Conservation (phyloP, 2,329 filamentous ascomycete species). For the Albifimbria verrucaria region DNA sequence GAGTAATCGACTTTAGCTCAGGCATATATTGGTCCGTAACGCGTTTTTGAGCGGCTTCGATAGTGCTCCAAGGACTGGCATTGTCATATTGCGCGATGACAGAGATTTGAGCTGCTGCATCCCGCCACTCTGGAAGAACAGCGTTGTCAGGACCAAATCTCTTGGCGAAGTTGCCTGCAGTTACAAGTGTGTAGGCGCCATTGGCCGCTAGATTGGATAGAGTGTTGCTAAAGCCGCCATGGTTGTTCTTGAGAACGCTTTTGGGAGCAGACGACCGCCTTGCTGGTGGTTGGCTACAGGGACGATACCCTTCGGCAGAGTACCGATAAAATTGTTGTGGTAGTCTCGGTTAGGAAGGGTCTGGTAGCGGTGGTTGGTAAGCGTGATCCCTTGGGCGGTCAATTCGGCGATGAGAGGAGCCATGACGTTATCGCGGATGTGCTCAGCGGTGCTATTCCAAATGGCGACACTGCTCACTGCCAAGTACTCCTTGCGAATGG, state of each 20-base stretch:
- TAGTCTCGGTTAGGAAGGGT: too few species aligned
- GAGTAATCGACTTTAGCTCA: conserved; percentile 29
- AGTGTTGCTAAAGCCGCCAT: too few species aligned
- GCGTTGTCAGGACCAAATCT: conserved; percentile 21
- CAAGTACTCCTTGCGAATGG: conserved; percentile 45
- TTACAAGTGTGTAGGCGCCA: conserved; percentile 22
- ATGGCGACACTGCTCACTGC: conserved; percentile 24
- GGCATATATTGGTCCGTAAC: conserved; percentile 24
- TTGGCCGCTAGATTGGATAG: conserved; percentile 10
- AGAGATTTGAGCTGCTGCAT: conserved; percentile 26
- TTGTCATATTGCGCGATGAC: conserved; percentile 24
- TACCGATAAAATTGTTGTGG: too few species aligned
- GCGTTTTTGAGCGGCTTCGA: conserved; percentile 24
- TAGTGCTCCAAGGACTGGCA: conserved; percentile 20
- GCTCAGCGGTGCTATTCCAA: conserved; percentile 45
- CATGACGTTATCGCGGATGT: conserved; percentile 32
- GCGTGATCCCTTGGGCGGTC: too few species aligned
- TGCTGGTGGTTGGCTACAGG: too few species aligned
- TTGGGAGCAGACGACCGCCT: too few species aligned
- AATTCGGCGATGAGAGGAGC: too few species aligned
- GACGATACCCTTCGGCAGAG: too few species aligned
- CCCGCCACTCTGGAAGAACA: conserved; percentile 40
- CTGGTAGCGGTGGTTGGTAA: too few species aligned
- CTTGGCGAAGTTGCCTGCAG: conserved; percentile 21
- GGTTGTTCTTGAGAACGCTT: too few species aligned